Percentiles rank a stretch among this genome's conserved stretches.
Conservation (phyloP, 768 basidiomycete species). For the Coprinellus micaceus region DNA sequence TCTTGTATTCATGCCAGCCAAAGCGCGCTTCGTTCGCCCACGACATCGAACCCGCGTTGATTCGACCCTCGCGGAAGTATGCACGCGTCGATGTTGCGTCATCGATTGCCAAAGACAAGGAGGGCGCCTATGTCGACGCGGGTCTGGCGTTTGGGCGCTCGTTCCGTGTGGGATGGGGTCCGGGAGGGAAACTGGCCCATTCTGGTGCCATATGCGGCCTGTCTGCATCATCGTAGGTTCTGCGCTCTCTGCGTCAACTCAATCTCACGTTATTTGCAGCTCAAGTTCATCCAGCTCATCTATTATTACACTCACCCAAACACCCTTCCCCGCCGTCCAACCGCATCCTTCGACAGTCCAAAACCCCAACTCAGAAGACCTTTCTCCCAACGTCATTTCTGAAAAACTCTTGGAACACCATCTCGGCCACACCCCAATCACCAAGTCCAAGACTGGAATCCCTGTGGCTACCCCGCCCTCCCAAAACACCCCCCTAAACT, state of each 20-base stretch:
- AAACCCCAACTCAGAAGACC: slow-evolving; percentile 2
- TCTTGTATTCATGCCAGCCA: slow-evolving; percentile 6
- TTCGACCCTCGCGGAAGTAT: slow-evolving; percentile 77
- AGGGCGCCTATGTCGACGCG: slow-evolving; percentile 71
- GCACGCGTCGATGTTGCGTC: slow-evolving; percentile 66
- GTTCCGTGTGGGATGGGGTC: slow-evolving; percentile 90
- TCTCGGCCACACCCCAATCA: slow-evolving; percentile 66
- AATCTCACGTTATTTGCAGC: slow-evolving; percentile 27
- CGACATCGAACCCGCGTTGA: slow-evolving; percentile 60
- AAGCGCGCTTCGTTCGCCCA: slow-evolving; percentile 81
- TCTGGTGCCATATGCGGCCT: slow-evolving; percentile 71
- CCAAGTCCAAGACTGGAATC: slow-evolving; percentile 62
- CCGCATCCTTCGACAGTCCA: not conserved
- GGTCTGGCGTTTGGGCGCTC: slow-evolving; percentile 83
- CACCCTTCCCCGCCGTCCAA: slow-evolving; percentile 16
- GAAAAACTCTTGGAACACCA: slow-evolving; percentile 74
- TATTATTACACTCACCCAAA: slow-evolving; percentile 46
- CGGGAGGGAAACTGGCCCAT: slow-evolving; percentile 70
- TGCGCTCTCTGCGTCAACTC: slow-evolving; percentile 3
- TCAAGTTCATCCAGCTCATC: slow-evolving; percentile 61
- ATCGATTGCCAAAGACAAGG: slow-evolving; percentile 61
- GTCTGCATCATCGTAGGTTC: slow-evolving; percentile 47
- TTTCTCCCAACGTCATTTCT: slow-evolving; percentile 38
- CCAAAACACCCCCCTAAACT: slow-evolving; percentile 54
- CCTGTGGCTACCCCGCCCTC: slow-evolving; percentile 59